phyloP scores from a whole-genome alignment of 352 stramenopile genomes.

The Phytophthora multivora region DNA sequence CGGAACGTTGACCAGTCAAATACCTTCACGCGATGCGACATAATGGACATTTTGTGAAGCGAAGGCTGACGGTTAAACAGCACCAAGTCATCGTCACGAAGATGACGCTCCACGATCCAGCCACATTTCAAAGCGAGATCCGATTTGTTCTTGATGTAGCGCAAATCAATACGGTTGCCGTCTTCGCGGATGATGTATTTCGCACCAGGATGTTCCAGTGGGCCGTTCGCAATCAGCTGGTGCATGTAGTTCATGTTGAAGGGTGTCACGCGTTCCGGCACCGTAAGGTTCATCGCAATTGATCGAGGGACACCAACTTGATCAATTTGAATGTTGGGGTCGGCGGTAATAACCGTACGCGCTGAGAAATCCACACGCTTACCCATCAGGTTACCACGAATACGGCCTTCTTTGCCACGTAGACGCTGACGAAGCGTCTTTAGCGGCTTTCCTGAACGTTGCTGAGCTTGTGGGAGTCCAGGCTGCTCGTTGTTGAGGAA shows the following conservation, averaged over 20 bases:
- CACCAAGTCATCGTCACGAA: conserved; percentile 98
- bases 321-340: conserved; percentile 99
- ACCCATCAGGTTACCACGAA: conserved; percentile 99
- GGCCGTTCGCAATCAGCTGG: conserved; percentile 96
- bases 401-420: conserved; percentile 97
- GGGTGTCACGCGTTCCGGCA: conserved; percentile 98
- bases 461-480: conserved; percentile 95
- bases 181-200: conserved; percentile 99
- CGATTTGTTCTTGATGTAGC: conserved; percentile 97
- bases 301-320: conserved; percentile 98
- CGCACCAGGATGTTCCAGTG: conserved; percentile 96
- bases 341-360: conserved; percentile 99
- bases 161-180: conserved; percentile 97
- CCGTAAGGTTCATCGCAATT: conserved; percentile 98
- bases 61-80: conserved; percentile 99
- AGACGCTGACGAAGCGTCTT: conserved; percentile 98
- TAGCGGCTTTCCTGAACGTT: conserved; percentile 96
- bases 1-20: conserved; percentile 99
- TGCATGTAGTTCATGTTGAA: conserved; percentile 98
- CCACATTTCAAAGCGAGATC: conserved; percentile 96
- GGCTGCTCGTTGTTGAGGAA: conserved; percentile 99
- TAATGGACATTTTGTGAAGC: conserved; percentile 99
- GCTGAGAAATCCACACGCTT: conserved; percentile 99
- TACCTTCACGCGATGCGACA: conserved; percentile 99
- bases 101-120: conserved; percentile 99